Percentiles rank a stretch among this genome's conserved stretches.
Evolutionary conservation across 805 yeast genomes (phyloP).

Genomic region (Hanseniaspora pseudoguilliermondii): DNA sequence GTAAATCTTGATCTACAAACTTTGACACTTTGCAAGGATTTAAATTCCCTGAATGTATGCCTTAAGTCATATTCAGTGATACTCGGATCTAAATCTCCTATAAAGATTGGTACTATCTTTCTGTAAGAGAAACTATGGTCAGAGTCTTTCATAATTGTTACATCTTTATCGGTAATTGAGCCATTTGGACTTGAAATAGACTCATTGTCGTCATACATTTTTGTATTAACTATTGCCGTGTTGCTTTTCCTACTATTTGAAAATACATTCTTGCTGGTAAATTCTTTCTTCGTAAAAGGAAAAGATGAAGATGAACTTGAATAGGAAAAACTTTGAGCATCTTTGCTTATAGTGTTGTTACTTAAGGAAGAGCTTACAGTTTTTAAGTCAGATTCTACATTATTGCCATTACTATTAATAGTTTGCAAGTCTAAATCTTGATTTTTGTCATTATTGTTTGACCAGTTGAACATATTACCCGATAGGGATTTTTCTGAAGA

Average conservation of each 20-base stretch:
- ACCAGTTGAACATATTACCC: neutral
- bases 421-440: neutral
- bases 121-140: conserved; percentile 13
- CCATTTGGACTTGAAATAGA: neutral
- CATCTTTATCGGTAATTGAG: neutral
- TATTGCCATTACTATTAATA: neutral
- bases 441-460: neutral
- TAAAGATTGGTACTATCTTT: conserved; percentile 34
- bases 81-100: conserved; percentile 45
- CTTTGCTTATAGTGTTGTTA: neutral
- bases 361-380: neutral
- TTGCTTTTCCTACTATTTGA: neutral
- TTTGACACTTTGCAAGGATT: conserved; percentile 44
- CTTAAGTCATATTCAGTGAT: conserved; percentile 40
- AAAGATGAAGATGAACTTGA: conserved; percentile 8
- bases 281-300: conserved; percentile 8
- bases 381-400: neutral
- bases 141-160: neutral
- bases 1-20: conserved; percentile 43
- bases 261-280: conserved; percentile 1
- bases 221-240: neutral
- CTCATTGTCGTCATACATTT: neutral
- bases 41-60: conserved; percentile 32
- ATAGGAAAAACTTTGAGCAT: neutral
- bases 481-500: neutral